Evolutionary conservation across 306 rosid genomes (phyloP), one percentile per base, ranked within the genome.

Genomic region (Mimosa pudica): DNA sequence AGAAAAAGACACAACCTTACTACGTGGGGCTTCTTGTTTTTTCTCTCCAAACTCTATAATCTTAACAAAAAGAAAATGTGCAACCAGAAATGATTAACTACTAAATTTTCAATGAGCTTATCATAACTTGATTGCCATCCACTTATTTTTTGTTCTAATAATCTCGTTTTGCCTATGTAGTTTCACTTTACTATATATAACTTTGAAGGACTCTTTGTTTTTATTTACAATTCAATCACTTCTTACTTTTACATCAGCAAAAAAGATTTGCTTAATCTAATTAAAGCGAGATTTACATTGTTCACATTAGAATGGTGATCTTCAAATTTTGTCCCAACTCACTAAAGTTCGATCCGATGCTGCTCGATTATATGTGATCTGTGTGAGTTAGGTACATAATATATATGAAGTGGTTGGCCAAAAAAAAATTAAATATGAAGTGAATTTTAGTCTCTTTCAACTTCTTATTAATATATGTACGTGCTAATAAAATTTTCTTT

Each of bases 81-180:
- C 8, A n/a, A 17, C 4, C 8, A 45, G 12, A 70, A 77, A 90
- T 92, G 82, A 90, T 87, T 78, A 82, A 82, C 45, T 64, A 38
- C 80, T 74, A 86, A 82, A 81, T 82, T 79, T 84, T 92, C 90
- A 92, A 82, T 88, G 80, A 79, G 36, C 83, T 85, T 80, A 87
- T 88, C 79, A 84, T 79, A 82, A 63, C 85, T 79, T 71, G 24
- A n/a, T 68, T 18, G 54, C 52, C 73, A n/a, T 17, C 81, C 79
- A 83, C 88, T 71, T 76, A 79, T 73, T 78, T 82, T 11, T 13
- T 13, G 12, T 1, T 13, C 55, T 58, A 86, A 83, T 70, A 63
- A 82, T 85, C 77, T 48, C 58, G 46, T 81, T 47, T 70, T 67
- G 68, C 86, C 64, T 49, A 3, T 62, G 38, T 24, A 60, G 38